A percentile compares a stretch with the other conserved stretches of the same genome.
These are phyloP conservation scores for Vitis cinerea DNA, from an alignment of 164 flowering plant species.

Conservation along the genomic window DNA sequence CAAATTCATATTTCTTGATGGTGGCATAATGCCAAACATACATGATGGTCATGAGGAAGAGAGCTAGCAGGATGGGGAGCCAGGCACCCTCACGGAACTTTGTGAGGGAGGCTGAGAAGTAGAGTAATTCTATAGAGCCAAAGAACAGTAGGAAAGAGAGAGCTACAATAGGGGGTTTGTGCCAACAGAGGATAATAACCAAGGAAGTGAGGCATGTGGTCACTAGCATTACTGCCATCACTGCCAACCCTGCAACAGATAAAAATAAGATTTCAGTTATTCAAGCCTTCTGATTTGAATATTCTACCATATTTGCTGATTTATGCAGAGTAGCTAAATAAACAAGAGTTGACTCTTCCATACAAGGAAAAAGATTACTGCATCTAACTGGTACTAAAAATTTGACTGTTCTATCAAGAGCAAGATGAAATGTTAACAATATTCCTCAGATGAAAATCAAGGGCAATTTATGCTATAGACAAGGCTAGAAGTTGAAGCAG, in stretches of 20 bases:
- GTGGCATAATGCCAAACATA: conserved; percentile 92
- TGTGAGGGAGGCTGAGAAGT: conserved; percentile 89
- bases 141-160: conserved; percentile 76
- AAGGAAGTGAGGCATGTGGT: conserved; percentile 87
- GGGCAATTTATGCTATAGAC: too few relatives aligned
- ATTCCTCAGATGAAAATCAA: too few relatives aligned
- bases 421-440: too few relatives aligned
- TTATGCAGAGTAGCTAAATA: too few relatives aligned
- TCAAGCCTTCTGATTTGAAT: background rate
- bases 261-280: background rate
- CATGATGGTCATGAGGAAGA: conserved; percentile 83
- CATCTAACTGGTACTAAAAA: too few relatives aligned
- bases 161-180: conserved; percentile 79
- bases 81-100: conserved; percentile 93
- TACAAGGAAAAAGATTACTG: too few relatives aligned
- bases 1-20: conserved; percentile 83
- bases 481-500: too few relatives aligned
- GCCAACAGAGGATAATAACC: conserved; percentile 87
- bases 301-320: too few relatives aligned
- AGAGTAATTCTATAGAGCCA: conserved; percentile 76
- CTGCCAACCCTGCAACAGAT: conserved; percentile 72
- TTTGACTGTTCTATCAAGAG: too few relatives aligned
- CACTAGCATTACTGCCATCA: conserved; percentile 93
- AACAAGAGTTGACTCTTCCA: too few relatives aligned
- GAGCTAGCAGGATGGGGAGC: conserved; percentile 95